Evolutionary conservation across 2,329 filamentous ascomycete species (phyloP), one percentile per base, ranked within the genome.

Genomic region (Septoria linicola): DNA sequence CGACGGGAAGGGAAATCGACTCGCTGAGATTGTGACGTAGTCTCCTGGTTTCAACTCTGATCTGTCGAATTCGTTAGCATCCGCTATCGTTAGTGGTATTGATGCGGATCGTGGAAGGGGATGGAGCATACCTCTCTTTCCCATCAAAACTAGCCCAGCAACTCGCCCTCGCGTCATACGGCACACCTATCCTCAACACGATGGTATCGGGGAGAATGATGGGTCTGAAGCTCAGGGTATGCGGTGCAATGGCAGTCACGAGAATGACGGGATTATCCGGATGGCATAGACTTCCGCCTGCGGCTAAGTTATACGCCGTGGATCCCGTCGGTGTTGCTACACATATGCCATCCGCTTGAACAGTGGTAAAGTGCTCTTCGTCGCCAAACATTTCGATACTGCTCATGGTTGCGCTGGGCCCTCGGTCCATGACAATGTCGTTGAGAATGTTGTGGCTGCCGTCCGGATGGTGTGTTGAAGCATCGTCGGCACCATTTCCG

Each of bases 101-200:
- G 8, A 13, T 20, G 14, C 17, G 7, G 35, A 30, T 11, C 19
- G 14, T 11, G 6, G 7, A n/a, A n/a, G n/a, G n/a, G 35, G 4
- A 6, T 2, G 6, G 17, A 37, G 16, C 70, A 61, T 63, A 79
- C 72, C 90, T 83, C 75, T 96, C 89, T 55, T 90, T 81, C 1
- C 93, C 93, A 70, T 99, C 93, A 68, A 99, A 99, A 70, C 89
- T 95, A n/a, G 91, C 93, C 92, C 93, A 99, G 34, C 87, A 91
- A 61, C 83, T 87, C 3, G 89, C 90, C 42, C 93, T 79, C 7
- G 91, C 89, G 69, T 95, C 86, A 68, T 96, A 97, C 0, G 93
- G 93, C n/a, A 97, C 91, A 8, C 92, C 93, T 14, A 96, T 80
- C 31, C 93, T 83, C 53, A 99, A 76, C 1, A 97, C 92, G 56